phyloP scores from a whole-genome alignment of 2,329 filamentous ascomycete species.

The Exserohilum rostratum region DNA sequence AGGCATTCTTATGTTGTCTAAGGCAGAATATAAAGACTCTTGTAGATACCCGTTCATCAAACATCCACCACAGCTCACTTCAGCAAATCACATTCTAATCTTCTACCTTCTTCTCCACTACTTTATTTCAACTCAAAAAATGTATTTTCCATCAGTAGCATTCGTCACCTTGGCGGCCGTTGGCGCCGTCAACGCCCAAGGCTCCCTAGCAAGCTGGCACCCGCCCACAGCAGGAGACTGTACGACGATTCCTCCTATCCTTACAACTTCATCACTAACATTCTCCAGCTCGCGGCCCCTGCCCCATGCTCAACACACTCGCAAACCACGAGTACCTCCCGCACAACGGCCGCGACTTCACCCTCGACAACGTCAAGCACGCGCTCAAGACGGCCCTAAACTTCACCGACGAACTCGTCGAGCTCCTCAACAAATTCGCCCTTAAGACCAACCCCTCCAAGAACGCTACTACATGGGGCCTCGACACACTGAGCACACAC shows the following conservation, averaged over 20 bases:
- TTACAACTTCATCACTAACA: background rate
- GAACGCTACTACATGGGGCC: slow-evolving; percentile 10
- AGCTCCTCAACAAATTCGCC: slow-evolving; percentile 8
- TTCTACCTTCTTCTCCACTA: background rate
- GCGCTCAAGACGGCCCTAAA: slow-evolving; percentile 11
- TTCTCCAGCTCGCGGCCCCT: slow-evolving; percentile 23
- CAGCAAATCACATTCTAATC: too few species aligned
- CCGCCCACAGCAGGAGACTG: slow-evolving; percentile 1
- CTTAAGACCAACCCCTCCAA: slow-evolving; percentile 11
- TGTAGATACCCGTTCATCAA: background rate
- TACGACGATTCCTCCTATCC: background rate
- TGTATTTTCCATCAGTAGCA: background rate
- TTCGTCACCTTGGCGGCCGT: background rate
- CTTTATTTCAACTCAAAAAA: background rate
- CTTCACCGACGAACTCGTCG: slow-evolving; percentile 4
- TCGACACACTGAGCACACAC: slow-evolving; percentile 52
- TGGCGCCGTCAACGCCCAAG: background rate
- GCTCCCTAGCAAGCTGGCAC: slow-evolving; percentile 5
- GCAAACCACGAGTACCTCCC: slow-evolving; percentile 42
- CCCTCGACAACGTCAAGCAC: slow-evolving; percentile 30
- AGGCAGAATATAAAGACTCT: slow-evolving; percentile 1
- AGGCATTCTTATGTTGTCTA: background rate
- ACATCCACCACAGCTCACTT: background rate
- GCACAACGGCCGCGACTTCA: slow-evolving; percentile 38
- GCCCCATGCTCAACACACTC: slow-evolving; percentile 37